Conservation (phyloP, 106 monocot genomes). For the Gastrodia elata region DNA sequence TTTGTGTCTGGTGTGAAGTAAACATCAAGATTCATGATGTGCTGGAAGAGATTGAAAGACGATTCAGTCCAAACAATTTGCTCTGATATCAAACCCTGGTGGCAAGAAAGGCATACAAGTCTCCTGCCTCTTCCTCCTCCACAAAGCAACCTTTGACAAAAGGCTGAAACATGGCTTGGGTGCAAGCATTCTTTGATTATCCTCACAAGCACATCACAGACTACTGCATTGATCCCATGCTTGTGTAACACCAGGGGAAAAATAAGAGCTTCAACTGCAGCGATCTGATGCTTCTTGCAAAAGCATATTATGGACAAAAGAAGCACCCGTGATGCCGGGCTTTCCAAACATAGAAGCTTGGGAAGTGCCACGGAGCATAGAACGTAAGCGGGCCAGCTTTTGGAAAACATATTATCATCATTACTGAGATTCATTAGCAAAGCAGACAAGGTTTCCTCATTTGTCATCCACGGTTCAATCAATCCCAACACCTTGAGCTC, state of each 20-base stretch:
- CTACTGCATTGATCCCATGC: constrained; percentile 48
- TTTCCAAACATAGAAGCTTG: constrained; percentile 33
- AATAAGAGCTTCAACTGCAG: constrained; percentile 42
- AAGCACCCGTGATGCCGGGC: constrained; percentile 48
- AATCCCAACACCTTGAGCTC: constrained; percentile 26
- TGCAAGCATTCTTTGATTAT: constrained; percentile 74
- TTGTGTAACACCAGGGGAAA: constrained; percentile 54
- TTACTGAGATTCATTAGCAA: constrained; percentile 34
- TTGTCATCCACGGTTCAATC: constrained; percentile 62
- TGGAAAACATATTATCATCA: neutral
- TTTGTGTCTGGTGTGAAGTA: constrained; percentile 54
- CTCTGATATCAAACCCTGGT: constrained; percentile 29
- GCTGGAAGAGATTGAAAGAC: constrained; percentile 57
- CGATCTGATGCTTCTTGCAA: constrained; percentile 51
- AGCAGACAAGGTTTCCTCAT: constrained; percentile 49
- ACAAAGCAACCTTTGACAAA: constrained; percentile 63
- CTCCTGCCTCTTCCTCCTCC: constrained; percentile 12
- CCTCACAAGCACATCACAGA: constrained; percentile 49
- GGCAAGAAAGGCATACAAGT: constrained; percentile 48
- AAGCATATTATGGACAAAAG: constrained; percentile 37
- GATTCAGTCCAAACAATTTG: constrained; percentile 66
- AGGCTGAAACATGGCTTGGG: constrained; percentile 53
- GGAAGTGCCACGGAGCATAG: constrained; percentile 61
- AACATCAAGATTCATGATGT: constrained; percentile 47
- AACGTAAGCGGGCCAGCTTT: constrained; percentile 33